Evolutionary conservation across 352 stramenopile genomes (phyloP), one percentile per base, ranked within the genome.

Genomic region (Globisporangium yorkense): DNA sequence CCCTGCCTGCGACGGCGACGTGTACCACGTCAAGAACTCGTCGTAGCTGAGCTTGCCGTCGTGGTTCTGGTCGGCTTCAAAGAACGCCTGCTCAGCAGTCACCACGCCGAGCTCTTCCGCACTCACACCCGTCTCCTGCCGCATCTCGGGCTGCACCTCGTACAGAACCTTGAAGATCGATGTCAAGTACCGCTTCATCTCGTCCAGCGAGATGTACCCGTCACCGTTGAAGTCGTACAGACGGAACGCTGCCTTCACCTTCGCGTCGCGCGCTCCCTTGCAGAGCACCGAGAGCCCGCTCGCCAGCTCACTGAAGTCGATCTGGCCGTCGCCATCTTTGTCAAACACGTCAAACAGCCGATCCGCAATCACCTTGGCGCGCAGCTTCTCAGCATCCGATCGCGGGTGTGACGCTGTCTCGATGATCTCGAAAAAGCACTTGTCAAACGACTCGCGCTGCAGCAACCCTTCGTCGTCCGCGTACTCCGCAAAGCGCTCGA

Each of bases 151-250:
- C 39, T 93, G 88, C 9, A 91, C 76, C 56, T 92, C 82, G 63
- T 92, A 96, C 56, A 96, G 41, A 8, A 96, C 80, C 52, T 84
- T 91, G 60, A 96, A 97, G 39, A 96, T 92, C 8, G 82, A 84
- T 3, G 75, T 92, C 31, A 96, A 55, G 63, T 96, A 96, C 16
- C 76, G 73, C 31, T 77, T 89, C 87, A 96, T 96, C 55, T 96
- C 88, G 15, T 90, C 82, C 5, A 91, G 57, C 12, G 80, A 91
- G 35, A 96, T 94, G 46, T 78, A 88, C 9, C 84, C 88, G 54
- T 96, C 86, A 10, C 70, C 74, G 57, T 96, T 94, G 31, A 91
- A 87, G 63, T 96, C 87, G 57, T 94, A 96, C 29, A 96, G 56
- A 0, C 71, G 68, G 54, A 96, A 96, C 0, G 88, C 84, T 9